phyloP scores from a whole-genome alignment of 345 rosid genomes.

The Aethionema arabicum region DNA sequence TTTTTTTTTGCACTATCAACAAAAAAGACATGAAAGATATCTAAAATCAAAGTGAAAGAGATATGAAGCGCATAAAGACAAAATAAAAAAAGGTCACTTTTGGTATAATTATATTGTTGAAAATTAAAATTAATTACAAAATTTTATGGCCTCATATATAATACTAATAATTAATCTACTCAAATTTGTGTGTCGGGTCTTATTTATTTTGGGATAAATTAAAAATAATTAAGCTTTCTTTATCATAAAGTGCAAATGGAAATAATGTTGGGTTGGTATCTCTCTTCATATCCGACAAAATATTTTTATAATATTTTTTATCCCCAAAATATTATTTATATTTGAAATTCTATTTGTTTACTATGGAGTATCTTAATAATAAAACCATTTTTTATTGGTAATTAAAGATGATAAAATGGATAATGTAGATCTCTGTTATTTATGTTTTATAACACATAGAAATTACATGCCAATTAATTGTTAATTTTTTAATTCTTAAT shows the following conservation, averaged over 20 bases:
- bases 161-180: background rate
- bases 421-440: too few species aligned
- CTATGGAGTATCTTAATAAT: too few species aligned
- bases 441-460: too few species aligned
- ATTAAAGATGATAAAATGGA: too few species aligned
- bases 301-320: too few species aligned
- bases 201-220: background rate
- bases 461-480: too few species aligned
- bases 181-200: background rate
- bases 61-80: slow-evolving; percentile 18
- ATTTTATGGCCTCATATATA: background rate
- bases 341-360: too few species aligned
- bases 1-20: slow-evolving; percentile 11
- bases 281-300: slow-evolving; percentile 16
- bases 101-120: background rate
- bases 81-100: slow-evolving; percentile 5
- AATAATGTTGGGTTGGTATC: slow-evolving; percentile 21
- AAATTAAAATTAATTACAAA: background rate
- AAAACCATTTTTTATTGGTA: too few species aligned
- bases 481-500: too few species aligned
- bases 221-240: background rate
- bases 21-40: slow-evolving; percentile 18
- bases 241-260: slow-evolving; percentile 5
- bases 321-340: too few species aligned
- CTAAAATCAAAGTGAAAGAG: slow-evolving; percentile 24